Conservation (phyloP, 2,329 filamentous ascomycete species). For the Sporothrix curviconia region DNA sequence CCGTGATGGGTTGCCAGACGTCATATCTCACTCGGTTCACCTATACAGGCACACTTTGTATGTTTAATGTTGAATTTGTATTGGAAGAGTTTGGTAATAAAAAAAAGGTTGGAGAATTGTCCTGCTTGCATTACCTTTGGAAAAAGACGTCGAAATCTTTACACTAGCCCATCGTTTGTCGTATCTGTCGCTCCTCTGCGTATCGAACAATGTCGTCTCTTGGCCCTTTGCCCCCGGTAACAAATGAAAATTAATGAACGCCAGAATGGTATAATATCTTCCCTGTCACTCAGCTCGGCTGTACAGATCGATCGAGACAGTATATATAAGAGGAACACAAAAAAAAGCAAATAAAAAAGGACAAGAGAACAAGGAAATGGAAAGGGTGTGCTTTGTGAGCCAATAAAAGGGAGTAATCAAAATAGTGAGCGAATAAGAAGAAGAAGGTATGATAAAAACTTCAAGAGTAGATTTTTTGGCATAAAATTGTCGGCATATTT, state of each 20-base stretch:
- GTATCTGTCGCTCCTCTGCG: neutral
- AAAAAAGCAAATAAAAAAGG: neutral
- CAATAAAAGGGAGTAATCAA: conserved; percentile 9
- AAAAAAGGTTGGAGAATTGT: neutral
- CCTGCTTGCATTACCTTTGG: conserved; percentile 14
- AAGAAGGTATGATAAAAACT: too few species aligned
- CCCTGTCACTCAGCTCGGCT: conserved; percentile 13
- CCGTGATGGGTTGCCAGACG: neutral
- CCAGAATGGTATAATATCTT: conserved; percentile 17
- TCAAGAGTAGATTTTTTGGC: neutral
- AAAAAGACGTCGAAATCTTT: conserved; percentile 4
- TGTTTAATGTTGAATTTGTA: conserved; percentile 7
- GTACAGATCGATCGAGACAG: conserved; percentile 11
- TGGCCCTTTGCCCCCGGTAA: neutral
- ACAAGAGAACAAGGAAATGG: conserved; percentile 10
- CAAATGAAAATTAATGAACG: conserved; percentile 8
- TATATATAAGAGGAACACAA: conserved; percentile 12
- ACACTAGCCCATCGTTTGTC: neutral
- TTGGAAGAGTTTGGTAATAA: conserved; percentile 1
- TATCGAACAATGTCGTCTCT: conserved; percentile 2
- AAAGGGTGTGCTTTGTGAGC: neutral
- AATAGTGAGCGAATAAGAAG: neutral
- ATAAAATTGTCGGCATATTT: neutral
- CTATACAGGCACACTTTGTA: neutral
- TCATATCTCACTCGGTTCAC: neutral